Conservation (phyloP, 257 asterid genomes). For the Craterostigma plantagineum region DNA sequence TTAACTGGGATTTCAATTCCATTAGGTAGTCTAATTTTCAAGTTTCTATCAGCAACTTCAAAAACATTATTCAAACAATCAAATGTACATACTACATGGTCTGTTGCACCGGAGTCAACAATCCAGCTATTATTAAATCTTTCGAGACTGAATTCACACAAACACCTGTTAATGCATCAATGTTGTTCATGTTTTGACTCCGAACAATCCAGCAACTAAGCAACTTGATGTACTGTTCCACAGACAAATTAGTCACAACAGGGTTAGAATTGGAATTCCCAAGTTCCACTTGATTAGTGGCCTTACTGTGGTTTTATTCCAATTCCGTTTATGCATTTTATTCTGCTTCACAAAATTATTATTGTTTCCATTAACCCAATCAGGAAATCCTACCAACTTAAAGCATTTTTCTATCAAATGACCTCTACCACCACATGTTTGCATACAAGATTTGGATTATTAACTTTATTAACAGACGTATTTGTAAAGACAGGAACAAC, state of each 20-base stretch:
- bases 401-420: not conserved
- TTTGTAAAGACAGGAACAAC: not conserved
- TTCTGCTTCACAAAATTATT: not conserved
- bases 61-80: not conserved
- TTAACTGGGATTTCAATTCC: not conserved
- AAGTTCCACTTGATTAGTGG: no score
- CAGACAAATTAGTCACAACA: no score
- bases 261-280: no score
- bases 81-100: not conserved
- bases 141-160: not conserved
- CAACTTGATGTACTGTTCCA: no score
- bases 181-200: no score
- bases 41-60: not conserved
- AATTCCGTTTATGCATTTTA: not conserved
- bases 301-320: no score
- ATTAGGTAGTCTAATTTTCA: not conserved
- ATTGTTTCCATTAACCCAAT: not conserved
- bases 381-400: not conserved
- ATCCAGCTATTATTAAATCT: not conserved
- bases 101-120: not conserved
- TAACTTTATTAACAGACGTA: not conserved
- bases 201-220: no score
- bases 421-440: not conserved
- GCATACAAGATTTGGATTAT: not conserved
- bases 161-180: not conserved